phyloP scores from a whole-genome alignment of 768 basidiomycete species.

The Cystofilobasidium bisporidii region DNA sequence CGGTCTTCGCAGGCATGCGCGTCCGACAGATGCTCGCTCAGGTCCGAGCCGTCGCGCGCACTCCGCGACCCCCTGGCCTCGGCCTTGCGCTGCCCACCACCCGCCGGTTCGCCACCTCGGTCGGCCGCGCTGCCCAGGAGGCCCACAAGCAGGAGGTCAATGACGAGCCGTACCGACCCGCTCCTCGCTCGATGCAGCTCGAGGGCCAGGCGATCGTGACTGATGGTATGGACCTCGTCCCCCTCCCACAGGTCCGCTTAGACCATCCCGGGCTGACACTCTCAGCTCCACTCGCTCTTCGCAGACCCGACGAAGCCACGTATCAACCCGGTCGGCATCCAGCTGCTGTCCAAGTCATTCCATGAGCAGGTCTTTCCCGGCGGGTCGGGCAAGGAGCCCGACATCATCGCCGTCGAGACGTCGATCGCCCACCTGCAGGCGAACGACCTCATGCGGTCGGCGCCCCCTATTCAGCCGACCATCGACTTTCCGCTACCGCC shows the following conservation, averaged over 20 bases:
- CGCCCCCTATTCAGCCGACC: conserved; percentile 55
- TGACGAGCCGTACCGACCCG: neutral
- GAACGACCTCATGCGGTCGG: conserved; percentile 66
- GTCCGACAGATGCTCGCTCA: neutral
- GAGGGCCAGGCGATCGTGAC: conserved; percentile 3
- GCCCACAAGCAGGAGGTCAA: neutral
- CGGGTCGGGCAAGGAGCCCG: conserved; percentile 51
- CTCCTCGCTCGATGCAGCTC: neutral
- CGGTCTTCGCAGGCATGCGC: neutral
- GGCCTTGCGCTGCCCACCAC: neutral
- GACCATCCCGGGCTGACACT: too few relatives aligned
- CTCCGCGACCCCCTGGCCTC: neutral
- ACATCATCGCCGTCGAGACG: conserved; percentile 57
- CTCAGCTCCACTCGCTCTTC: too few relatives aligned
- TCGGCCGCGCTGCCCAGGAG: neutral
- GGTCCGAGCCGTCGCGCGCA: neutral
- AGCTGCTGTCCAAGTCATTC: conserved; percentile 70
- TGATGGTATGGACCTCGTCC: neutral
- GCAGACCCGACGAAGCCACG: conserved; percentile 23
- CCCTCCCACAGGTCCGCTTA: neutral
- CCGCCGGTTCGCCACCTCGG: neutral
- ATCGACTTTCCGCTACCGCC: conserved; percentile 70
- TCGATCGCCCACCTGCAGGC: conserved; percentile 67
- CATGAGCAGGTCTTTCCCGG: conserved; percentile 68
- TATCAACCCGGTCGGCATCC: conserved; percentile 84